Base-by-base conservation (phyloP, 2,329 filamentous ascomycete genomes). In the Fusarium solani-melongenae region DNA sequence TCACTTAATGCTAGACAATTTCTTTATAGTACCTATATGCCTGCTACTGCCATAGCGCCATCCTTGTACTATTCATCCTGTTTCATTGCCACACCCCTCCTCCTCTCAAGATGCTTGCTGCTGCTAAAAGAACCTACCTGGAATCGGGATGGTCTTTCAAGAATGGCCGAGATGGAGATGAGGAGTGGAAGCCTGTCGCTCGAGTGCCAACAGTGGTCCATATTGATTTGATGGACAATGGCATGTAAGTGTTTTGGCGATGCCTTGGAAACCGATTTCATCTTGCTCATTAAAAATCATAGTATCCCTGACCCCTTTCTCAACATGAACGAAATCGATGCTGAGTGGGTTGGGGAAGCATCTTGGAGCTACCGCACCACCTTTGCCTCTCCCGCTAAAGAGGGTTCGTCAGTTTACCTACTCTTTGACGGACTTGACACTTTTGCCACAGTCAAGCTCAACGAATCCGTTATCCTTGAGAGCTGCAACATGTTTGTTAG, bases 131-230 rank as follows among this genome's bases (percentile, higher is more conserved):
- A 44, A 44, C 41, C 41, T 15, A 24, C 41, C 41, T 44, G 11
- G 41, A 44, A 44, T 44, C 41, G 24, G 41, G 20, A 4, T 44
- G 20, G 41, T 44, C 41, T 12, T 44, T 44, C 41, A 24, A 44
- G 24, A 44, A 12, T 5, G 41, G 41, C 14, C 41, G 14, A 24
- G 41, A 44, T 44, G 41, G 20, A 12, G 20, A 22, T 24, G 20
- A 44, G 20, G 20, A 44, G 7, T 44, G 41, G 41, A 44, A 44
- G 3, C 41, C 41, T 44, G 41, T 44, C 22, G 41, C 41, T 15
- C 20, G 41, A 49, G 69, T 71, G 29, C 69, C 69, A 2, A 70
- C 67, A 3, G 69, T 71, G 6, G 51, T 53, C 22, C 69, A 71
- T 17, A 17, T 70, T 3, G 69, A 71, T 29, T 27, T 71, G n/a